These are phyloP conservation scores for Diaporthe citriasiana DNA, from an alignment of 2,329 filamentous ascomycete genomes.

Conservation along the genomic window DNA sequence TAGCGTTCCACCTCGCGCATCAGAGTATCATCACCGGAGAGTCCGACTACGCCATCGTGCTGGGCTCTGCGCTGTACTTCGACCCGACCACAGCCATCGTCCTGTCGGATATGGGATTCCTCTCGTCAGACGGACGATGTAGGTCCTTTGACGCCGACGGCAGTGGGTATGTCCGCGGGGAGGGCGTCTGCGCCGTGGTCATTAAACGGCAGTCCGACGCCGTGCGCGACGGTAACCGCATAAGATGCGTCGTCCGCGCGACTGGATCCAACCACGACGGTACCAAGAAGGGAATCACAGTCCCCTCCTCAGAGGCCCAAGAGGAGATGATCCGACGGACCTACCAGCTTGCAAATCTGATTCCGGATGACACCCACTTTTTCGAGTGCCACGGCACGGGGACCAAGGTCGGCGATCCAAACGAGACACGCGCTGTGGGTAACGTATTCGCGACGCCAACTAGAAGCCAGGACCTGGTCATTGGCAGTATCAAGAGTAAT, in stretches of 20 bases:
- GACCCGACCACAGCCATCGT: constrained; percentile 52
- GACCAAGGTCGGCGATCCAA: constrained; percentile 50
- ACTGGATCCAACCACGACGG: constrained; percentile 58
- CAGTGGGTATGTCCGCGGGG: constrained; percentile 67
- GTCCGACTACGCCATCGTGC: constrained; percentile 51
- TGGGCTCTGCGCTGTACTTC: constrained; percentile 53
- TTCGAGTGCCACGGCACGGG: constrained; percentile 32
- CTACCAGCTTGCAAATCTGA: constrained; percentile 39
- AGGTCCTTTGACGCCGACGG: constrained; percentile 60
- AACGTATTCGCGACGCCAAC: constrained; percentile 5
- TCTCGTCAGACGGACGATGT: constrained; percentile 54
- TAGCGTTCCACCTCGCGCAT: constrained; percentile 58
- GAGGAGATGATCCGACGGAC: constrained; percentile 49
- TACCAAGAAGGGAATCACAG: constrained; percentile 52
- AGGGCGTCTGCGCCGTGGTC: constrained; percentile 58
- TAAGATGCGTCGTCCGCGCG: constrained; percentile 52
- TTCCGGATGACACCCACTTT: constrained; percentile 47
- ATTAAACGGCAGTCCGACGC: constrained; percentile 61
- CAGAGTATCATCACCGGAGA: constrained; percentile 51
- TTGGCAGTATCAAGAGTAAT: constrained; percentile 47
- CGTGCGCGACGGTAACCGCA: constrained; percentile 56
- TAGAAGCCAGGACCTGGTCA: constrained; percentile 48
- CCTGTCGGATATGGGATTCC: constrained; percentile 54
- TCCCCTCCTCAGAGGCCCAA: constrained; percentile 65
- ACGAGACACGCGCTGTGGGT: constrained; percentile 43